Evolutionary conservation across 139 green algal genomes (phyloP), one percentile per base, ranked within the genome.

Genomic region (Diplosphaera chodatii): DNA sequence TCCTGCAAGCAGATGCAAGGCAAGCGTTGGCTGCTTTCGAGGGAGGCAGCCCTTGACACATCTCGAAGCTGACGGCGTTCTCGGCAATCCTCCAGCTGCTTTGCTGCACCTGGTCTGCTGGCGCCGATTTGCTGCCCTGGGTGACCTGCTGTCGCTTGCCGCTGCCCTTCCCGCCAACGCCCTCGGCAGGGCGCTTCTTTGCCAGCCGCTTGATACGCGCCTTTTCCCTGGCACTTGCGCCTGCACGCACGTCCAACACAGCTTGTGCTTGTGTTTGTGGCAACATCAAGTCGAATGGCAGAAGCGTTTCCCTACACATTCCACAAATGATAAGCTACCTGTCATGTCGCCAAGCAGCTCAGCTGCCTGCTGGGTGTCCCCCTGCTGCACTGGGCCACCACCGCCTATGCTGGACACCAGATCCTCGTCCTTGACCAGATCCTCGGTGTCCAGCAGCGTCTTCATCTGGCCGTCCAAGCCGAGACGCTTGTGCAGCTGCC

Each of bases 401-500:
- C n/a, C n/a, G n/a, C n/a, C n/a, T n/a, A n/a, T n/a, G n/a, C n/a
- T 30, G 62, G 31, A 73, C 67, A 82, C 68, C 18, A 96, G 74
- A 72, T 96, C 91, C 30, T 94, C 88, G 31, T 97, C 91, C 4
- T 76, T 65, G 1, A 97, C 68, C 23, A 97, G 76, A 1, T 92
- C 85, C 15, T 81, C 76, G 0, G 87, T 86, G 79, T 96, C 85
- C 66, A 96, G 79, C 25, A 94, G 74, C 13, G 63, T 69, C 13
- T 89, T 88, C 34, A 82, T 68, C 31, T 76, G 76, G 4, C 80
- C 81, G n/a, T 78, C 79, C 68, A 91, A 67, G 3, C 89, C 89
- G 33, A 96, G 74, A 10, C 87, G 79, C 71, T 87, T 78, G 67
- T 89, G 88, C 1, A 96, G 77, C 48, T 78, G 80, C 25, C 80